These are phyloP conservation scores for Aquilaria malaccensis DNA, from an alignment of 345 rosid species.

Conservation along the genomic window DNA sequence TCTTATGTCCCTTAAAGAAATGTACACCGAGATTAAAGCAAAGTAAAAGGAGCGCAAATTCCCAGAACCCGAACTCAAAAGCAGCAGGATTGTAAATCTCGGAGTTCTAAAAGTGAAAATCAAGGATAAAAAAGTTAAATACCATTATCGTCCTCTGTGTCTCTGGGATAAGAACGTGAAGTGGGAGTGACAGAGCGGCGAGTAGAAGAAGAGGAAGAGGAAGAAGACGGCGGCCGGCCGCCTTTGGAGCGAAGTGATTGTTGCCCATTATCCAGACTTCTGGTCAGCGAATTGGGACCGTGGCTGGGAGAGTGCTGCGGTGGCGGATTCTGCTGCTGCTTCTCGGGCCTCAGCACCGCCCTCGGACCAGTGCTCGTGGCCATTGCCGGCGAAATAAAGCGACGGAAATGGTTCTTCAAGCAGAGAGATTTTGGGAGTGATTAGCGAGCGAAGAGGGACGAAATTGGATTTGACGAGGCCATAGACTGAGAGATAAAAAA, in stretches of 20 bases:
- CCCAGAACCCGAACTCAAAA: too few relatives aligned
- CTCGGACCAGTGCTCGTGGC: slow-evolving; percentile 23
- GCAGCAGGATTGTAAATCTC: too few relatives aligned
- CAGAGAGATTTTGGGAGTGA: slow-evolving; percentile 10
- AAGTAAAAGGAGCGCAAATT: too few relatives aligned
- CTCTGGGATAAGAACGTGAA: slow-evolving; percentile 42
- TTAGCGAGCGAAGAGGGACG: slow-evolving; percentile 15
- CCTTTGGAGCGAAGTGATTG: slow-evolving; percentile 40
- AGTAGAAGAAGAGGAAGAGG: slow-evolving; percentile 22
- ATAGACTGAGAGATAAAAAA: neutral
- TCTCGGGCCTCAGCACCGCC: slow-evolving; percentile 27
- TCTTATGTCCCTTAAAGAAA: too few relatives aligned
- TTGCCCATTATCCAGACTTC: slow-evolving; percentile 28
- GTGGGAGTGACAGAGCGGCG: slow-evolving; percentile 70
- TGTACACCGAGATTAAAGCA: too few relatives aligned
- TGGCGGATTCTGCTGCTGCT: slow-evolving; percentile 26
- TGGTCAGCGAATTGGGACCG: slow-evolving; percentile 21
- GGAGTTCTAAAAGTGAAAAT: neutral
- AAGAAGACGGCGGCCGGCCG: slow-evolving; percentile 27
- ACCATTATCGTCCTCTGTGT: slow-evolving; percentile 51
- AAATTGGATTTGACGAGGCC: neutral
- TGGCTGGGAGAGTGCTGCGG: slow-evolving; percentile 17
- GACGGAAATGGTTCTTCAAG: neutral
- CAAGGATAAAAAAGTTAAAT: neutral
- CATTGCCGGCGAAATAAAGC: slow-evolving; percentile 13